These are phyloP conservation scores for Paramarasmius palmivorus DNA, from an alignment of 1,284 basidiomycete species.

Conservation along the genomic window DNA sequence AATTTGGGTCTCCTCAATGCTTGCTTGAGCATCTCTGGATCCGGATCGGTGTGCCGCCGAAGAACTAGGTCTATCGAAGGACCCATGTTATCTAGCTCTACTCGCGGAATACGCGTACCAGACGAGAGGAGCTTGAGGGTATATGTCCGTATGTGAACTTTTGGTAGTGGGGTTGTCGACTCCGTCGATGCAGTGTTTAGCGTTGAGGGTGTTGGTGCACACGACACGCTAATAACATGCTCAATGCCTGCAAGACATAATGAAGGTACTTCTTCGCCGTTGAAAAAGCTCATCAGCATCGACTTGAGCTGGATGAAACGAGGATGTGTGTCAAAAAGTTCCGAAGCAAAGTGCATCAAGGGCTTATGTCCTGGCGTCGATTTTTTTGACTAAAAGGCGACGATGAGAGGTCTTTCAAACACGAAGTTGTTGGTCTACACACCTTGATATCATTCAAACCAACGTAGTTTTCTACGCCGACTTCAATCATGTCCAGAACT, in stretches of 20 bases:
- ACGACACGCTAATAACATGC: conserved; percentile 87
- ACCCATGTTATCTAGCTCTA: conserved; percentile 88
- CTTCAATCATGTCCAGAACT: conserved; percentile 94
- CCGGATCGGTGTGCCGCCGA: conserved; percentile 74
- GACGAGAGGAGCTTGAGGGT: conserved; percentile 76
- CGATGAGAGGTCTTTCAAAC: not conserved
- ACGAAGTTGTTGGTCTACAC: conserved; percentile 21
- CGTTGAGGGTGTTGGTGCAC: conserved; percentile 63
- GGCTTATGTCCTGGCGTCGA: conserved; percentile 90
- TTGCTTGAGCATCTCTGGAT: conserved; percentile 77
- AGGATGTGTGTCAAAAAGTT: conserved; percentile 90
- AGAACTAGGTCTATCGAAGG: conserved; percentile 87
- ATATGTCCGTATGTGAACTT: conserved; percentile 89
- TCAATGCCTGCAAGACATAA: conserved; percentile 88
- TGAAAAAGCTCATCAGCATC: conserved; percentile 88
- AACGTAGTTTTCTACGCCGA: conserved; percentile 82
- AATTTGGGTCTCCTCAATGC: conserved; percentile 87
- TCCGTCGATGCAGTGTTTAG: conserved; percentile 46
- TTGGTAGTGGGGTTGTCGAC: conserved; percentile 61
- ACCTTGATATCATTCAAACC: conserved; percentile 87
- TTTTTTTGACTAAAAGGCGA: conserved; percentile 69
- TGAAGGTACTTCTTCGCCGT: conserved; percentile 81
- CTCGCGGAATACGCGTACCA: conserved; percentile 77
- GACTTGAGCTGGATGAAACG: conserved; percentile 93
- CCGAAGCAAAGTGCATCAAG: conserved; percentile 93